These are phyloP conservation scores for Gypsophila paniculata DNA, from an alignment of 179 eudicot genomes.

Conservation along the genomic window DNA sequence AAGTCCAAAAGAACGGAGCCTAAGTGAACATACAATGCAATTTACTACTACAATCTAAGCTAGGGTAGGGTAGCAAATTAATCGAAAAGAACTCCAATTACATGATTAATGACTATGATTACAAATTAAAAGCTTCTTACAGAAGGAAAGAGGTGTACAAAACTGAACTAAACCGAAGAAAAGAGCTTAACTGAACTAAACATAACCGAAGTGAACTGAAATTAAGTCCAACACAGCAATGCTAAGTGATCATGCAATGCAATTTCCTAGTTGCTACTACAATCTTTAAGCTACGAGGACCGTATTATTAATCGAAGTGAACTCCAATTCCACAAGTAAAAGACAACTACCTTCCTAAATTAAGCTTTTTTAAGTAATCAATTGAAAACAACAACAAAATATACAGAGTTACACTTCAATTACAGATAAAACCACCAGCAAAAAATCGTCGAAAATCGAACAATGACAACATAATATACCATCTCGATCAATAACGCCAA, in stretches of 20 bases:
- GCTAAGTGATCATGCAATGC: background rate
- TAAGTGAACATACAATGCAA: no score
- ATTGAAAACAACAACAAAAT: background rate
- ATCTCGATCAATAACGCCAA: slow-evolving; percentile 62
- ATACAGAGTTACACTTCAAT: background rate
- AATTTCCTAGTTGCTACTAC: background rate
- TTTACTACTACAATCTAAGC: no score
- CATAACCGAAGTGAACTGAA: no score
- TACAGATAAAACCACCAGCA: background rate
- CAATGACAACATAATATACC: slow-evolving; percentile 32
- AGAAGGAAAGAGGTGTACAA: no score
- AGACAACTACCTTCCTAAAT: background rate
- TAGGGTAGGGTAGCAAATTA: no score
- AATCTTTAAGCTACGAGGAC: background rate
- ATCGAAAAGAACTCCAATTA: no score
- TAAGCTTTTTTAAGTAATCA: background rate
- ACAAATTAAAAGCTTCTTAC: no score
- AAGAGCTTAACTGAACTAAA: no score
- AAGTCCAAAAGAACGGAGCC: no score
- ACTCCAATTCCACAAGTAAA: background rate
- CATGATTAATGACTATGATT: no score
- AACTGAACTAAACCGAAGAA: no score
- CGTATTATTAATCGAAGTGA: background rate
- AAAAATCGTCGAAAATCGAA: background rate
- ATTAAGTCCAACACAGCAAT: no score